Percentiles rank a stretch among this genome's conserved stretches.
phyloP scores from a whole-genome alignment of 179 eudicot species.

The Camellia oleifera region DNA sequence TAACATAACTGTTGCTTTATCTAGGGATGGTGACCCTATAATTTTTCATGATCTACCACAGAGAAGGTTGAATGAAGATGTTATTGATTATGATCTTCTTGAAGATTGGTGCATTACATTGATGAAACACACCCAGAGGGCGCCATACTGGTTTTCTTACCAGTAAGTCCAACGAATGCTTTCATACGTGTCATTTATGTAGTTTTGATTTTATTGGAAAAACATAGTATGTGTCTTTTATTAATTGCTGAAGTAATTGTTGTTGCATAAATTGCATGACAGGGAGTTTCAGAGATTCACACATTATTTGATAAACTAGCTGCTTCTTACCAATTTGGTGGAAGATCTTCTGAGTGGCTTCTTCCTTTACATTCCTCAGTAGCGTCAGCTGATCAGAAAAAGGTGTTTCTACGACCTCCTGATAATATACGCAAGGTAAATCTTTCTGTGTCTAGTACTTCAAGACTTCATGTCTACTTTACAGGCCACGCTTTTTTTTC shows the following conservation, averaged over 20 bases:
- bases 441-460: constrained; percentile 5
- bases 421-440: constrained; percentile 75
- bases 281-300: constrained; percentile 93
- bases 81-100: constrained; percentile 94
- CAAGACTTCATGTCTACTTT: background rate
- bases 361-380: constrained; percentile 92
- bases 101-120: constrained; percentile 88
- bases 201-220: background rate
- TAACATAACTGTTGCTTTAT: constrained; percentile 12
- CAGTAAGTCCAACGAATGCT: constrained; percentile 45
- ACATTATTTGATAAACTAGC: constrained; percentile 69
- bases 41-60: constrained; percentile 26
- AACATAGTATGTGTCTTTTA: background rate
- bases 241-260: background rate
- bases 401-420: constrained; percentile 78
- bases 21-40: background rate
- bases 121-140: constrained; percentile 86
- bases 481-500: background rate
- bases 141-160: constrained; percentile 87
- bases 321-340: constrained; percentile 79
- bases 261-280: constrained; percentile 15
- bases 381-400: constrained; percentile 82
- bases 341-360: constrained; percentile 83
- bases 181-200: background rate
- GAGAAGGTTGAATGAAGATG: constrained; percentile 86